Base-by-base conservation (phyloP, 768 basidiomycete genomes). In the Omphalotus guepiniiformis region DNA sequence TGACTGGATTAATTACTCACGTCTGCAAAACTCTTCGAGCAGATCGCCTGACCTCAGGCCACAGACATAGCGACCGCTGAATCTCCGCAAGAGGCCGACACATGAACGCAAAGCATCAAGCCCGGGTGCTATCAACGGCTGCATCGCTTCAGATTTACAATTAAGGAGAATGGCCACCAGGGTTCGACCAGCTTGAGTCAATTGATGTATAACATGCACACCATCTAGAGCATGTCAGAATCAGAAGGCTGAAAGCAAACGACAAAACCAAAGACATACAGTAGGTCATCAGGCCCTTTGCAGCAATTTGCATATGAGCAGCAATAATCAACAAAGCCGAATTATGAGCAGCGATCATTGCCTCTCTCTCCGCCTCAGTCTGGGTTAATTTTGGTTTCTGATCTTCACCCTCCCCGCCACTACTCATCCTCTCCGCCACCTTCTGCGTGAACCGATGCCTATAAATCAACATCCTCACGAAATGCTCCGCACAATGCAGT, bases 161-260 rank as follows among this genome's bases (percentile, higher is more conserved):
- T 90, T 90, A 42, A 95, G 73, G 21, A 95, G 73, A 51, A 94
- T 80, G 12, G 91, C 90, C 45, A 95, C 80, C 15, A 96, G 74
- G 2, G 93, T 93, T 41, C 93, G 80, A 6, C 93, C 93, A 19
- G 93, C 93, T 60, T 94, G 92, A 3, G 93, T 94, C 50, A 95
- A 71, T 63, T 96, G 93, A 61, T 96, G 93, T 38, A 96, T 95
- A 50, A 94, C 92, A 62, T 94, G 92, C 1, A 95, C 92, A 2
- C 93, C 93, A 64, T 93, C 91, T 93, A 58, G 3, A 23, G 28
- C 27, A 30, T 44, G 15, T 25, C 15, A n/a, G 25, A 27, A n/a
- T 40, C 23, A n/a, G n/a, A n/a, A 32, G 40, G 5, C 19, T 7
- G 11, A 34, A 43, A 36, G 4, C 2, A 7, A 25, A 12, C 30